Base-by-base conservation (phyloP, 306 rosid genomes). In the Citrullus amarus region DNA sequence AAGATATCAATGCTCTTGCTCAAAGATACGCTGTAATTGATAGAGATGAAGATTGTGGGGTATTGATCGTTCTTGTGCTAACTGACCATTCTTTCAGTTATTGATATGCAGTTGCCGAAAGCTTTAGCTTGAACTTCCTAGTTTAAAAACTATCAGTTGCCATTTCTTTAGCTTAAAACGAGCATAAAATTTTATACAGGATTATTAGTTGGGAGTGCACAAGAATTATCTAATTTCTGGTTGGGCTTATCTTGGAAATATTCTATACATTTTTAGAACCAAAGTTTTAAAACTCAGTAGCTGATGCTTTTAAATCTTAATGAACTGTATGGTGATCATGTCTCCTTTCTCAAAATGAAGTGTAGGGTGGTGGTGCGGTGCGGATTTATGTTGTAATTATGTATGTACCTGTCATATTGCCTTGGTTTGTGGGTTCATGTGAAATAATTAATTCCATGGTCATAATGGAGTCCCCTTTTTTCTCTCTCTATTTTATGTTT, bases 1-100 rank as follows among this genome's bases (percentile, higher is more conserved):
- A 88, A 80, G 98, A 95, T 88, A 95, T 95, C 77, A 95, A 89
- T 84, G 97, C 97, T 75, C 97, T 95, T 80, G 97, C 98, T 83
- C 98, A 95, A 87, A 92, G 98, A 89, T 95, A 91, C 79, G 93
- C 98, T 79, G 86, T 95, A 80, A 89, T 95, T 86, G 98, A 95
- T 75, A 89, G 93, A 51, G 98, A 95, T 65, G 98, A 91, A 87
- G 97, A 95, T 46, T 95, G 97, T 56, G 97, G 97, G 97, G 98
- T 95, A 92, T 80, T 82, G 76, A 53, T 83, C 84, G 15, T 83
- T 81, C 86, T 81, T 53, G 59, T 82, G 79, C 81, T 67, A 36
- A 22, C 69, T 13, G 20, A 38, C 48, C 62, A 32, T 38, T 17
- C 8, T 62, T 61, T 50, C 2, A 34, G 75, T 69, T 76, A 1